phyloP scores from a whole-genome alignment of 768 basidiomycete genomes.

The Tylopilus balloui region DNA sequence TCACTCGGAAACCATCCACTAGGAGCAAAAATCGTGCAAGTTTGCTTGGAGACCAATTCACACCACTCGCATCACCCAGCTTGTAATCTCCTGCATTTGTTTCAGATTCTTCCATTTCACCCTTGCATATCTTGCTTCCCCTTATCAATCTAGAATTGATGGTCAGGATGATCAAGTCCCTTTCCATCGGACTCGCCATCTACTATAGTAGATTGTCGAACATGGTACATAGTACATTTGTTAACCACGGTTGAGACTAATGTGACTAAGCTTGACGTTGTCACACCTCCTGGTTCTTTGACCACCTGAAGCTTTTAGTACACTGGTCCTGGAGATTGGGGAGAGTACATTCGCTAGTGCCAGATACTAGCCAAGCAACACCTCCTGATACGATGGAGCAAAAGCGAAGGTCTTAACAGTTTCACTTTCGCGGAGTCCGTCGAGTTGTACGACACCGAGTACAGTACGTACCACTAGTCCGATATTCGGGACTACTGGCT shows the following conservation, averaged over 20 bases:
- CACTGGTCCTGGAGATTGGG: too few relatives aligned
- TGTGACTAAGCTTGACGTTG: too few relatives aligned
- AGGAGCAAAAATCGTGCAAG: conserved; percentile 53
- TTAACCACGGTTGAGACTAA: too few relatives aligned
- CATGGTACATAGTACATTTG: too few relatives aligned
- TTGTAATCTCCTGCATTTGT: conserved; percentile 3
- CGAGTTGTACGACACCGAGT: not conserved
- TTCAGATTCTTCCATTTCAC: conserved; percentile 1
- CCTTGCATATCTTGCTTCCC: conserved; percentile 1
- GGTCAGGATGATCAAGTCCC: not conserved
- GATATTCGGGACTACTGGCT: too few relatives aligned
- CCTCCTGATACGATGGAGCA: conserved; percentile 35
- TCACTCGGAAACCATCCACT: conserved; percentile 63
- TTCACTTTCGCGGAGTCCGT: not conserved
- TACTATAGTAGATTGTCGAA: conserved; percentile 10
- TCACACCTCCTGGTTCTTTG: too few relatives aligned
- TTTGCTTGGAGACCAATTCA: conserved; percentile 32
- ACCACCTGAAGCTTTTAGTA: too few relatives aligned
- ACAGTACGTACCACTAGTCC: too few relatives aligned
- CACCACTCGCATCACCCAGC: conserved; percentile 14
- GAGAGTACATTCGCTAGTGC: too few relatives aligned
- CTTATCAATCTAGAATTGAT: not conserved
- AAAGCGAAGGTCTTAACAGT: conserved; percentile 33
- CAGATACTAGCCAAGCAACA: conserved; percentile 38
- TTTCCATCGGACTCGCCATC: not conserved